Base-by-base conservation (phyloP, 805 yeast genomes). In the Saccharomycopsis olivae region DNA sequence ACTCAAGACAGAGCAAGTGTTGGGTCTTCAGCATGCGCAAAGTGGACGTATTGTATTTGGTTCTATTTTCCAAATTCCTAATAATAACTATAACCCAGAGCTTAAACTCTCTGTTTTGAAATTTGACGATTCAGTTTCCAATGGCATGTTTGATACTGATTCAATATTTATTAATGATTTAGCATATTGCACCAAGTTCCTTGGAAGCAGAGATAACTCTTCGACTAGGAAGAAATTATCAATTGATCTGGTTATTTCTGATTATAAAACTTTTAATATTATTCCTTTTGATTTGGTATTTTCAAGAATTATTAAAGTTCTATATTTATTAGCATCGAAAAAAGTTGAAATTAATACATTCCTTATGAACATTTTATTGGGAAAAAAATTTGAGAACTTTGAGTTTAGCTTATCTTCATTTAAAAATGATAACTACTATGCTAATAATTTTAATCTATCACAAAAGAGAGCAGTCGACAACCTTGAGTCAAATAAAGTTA, bases 321-420 rank as follows among this genome's bases (percentile, higher is more conserved):
- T 46, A 16, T 43, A 37, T 16, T 13, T 29, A 21, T 38, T 46
- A 15, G 18, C 37, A 16, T 18, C 35, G 10, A 31, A 32, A 5
- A 31, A 40, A 18, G 37, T 36, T 24, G 14, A 36, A 25, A n/a
- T 46, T 11, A 33, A 40, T 15, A 36, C 38, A 11, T 46, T 33
- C 29, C 30, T 46, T 14, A 37, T 40, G 43, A 44, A 43, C 29
- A 10, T 46, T 14, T 23, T 46, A 5, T 28, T 46, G 21, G 49
- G 49, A 6, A 46, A 39, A 35, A 43, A 46, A 13, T 46, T 46
- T 36, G 49, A 46, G n/a, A 46, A 46, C 33, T 46, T 46, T 33
- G 49, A 46, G 32, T 46, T 46, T 34, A 46, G 35, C 33, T 21
- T 44, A n/a, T 35, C 44, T 4, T 29, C 40, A 15, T 37, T 41